A percentile compares a stretch with the other conserved stretches of the same genome.
Conservation (phyloP, 2,329 filamentous ascomycete genomes). For the Penicillium sp. region DNA sequence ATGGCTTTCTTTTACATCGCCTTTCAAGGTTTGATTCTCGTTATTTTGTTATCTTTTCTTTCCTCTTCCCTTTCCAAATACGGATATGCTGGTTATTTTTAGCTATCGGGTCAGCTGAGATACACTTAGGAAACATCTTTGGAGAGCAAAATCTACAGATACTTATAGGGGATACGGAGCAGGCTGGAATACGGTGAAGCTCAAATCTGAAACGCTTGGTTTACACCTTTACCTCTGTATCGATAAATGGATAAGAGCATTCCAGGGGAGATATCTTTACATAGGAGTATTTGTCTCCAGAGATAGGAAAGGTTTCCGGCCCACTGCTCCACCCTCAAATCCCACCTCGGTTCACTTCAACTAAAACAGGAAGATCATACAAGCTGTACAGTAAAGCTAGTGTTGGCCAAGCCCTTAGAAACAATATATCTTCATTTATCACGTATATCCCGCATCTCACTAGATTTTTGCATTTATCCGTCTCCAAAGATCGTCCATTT, state of each 20-base stretch:
- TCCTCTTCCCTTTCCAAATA: too few relatives aligned
- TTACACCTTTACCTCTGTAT: not conserved
- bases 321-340: slow-evolving; percentile 19
- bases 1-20: too few relatives aligned
- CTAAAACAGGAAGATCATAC: not conserved
- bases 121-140: too few relatives aligned
- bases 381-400: not conserved
- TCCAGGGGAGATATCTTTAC: slow-evolving; percentile 15
- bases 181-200: not conserved
- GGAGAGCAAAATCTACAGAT: too few relatives aligned
- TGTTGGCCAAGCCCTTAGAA: not conserved
- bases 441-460: not conserved
- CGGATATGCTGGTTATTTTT: too few relatives aligned
- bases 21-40: too few relatives aligned
- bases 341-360: not conserved
- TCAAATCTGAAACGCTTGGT: not conserved
- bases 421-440: not conserved
- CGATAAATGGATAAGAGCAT: not conserved
- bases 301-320: slow-evolving; percentile 15
- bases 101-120: too few relatives aligned
- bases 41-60: too few relatives aligned
- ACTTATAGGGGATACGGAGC: too few relatives aligned
- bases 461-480: not conserved
- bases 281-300: slow-evolving; percentile 20
- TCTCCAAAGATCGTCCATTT: too few relatives aligned